Evolutionary conservation across 1,284 basidiomycete species (phyloP), one percentile per base, ranked within the genome.

Genomic region (Clitocybe nebularis): DNA sequence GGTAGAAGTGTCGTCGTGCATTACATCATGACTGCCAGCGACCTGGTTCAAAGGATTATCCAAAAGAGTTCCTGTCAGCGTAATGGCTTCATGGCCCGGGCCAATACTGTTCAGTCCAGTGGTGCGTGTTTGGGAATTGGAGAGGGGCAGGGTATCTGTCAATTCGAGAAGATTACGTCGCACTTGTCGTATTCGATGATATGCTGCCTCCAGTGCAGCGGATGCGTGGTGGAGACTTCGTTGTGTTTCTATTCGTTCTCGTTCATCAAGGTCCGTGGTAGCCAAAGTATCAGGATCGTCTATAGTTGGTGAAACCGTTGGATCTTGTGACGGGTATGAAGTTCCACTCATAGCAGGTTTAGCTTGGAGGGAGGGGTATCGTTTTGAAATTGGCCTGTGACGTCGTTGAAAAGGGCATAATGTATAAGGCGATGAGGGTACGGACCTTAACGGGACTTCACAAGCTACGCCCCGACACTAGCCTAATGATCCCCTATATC

Each of bases 151-250:
- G 5, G 59, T 54, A 21, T 66, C 66, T n/a, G 64, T 60, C 13
- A 68, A 55, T 42, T 72, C 63, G 37, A 71, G 55, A 33, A 78
- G 61, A 50, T 64, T 75, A 19, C 66, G 67, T 44, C 75, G 68
- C 37, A 78, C 69, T 54, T 73, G 69, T 38, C 68, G 68, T 49
- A 79, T 69, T 25, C 72, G 68, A 50, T 63, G 67, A 53, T 74
- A 74, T 11, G 75, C 75, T 23, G 69, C 68, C 39, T 76, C 70
- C 24, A 80, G 58, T 10, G 71, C 69, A 11, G 63, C 59, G 33
- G 77, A 69, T 16, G 76, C 72, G 43, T 70, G 64, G 22, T 70
- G 68, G 20, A 77, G 57, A 52, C 57, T 69, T 46, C 60, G 56
- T 43, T 66, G 63, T 16, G 64, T 57, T 5, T 60, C 56, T 17